Evolutionary conservation across 2,329 filamentous ascomycete genomes (phyloP).

Genomic region (Phialocephala subalpina): DNA sequence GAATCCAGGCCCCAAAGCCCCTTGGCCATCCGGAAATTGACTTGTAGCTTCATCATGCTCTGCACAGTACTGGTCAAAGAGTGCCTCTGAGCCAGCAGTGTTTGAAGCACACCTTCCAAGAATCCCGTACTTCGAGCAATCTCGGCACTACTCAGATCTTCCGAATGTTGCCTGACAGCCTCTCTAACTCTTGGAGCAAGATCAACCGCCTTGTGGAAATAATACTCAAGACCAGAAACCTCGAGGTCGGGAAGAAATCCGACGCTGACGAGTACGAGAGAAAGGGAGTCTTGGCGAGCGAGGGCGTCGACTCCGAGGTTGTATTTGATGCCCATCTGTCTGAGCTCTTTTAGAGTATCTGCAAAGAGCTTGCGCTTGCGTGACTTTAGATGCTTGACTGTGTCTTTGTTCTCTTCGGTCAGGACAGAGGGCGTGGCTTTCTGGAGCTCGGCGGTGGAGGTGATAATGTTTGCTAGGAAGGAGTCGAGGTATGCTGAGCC

Average conservation of each 20-base stretch:
- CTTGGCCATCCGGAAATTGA: slow-evolving; percentile 33
- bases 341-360: slow-evolving; percentile 82
- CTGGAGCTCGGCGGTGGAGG: slow-evolving; percentile 75
- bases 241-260: slow-evolving; percentile 46
- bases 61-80: slow-evolving; percentile 32
- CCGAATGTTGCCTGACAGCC: slow-evolving; percentile 76
- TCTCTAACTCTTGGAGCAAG: slow-evolving; percentile 73
- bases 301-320: slow-evolving; percentile 81
- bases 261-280: slow-evolving; percentile 71
- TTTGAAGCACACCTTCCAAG: slow-evolving; percentile 83
- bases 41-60: slow-evolving; percentile 33
- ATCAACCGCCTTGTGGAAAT: slow-evolving; percentile 82
- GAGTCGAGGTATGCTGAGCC: slow-evolving; percentile 66
- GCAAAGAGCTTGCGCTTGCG: slow-evolving; percentile 91
- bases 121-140: slow-evolving; percentile 81
- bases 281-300: slow-evolving; percentile 74
- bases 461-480: slow-evolving; percentile 74
- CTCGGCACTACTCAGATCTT: slow-evolving; percentile 84
- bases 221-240: slow-evolving; percentile 65
- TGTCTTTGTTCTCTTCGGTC: slow-evolving; percentile 85
- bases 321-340: slow-evolving; percentile 87
- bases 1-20: slow-evolving; percentile 52
- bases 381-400: slow-evolving; percentile 88
- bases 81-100: slow-evolving; percentile 66
- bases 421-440: slow-evolving; percentile 84